These are phyloP conservation scores for Candida dajiaensis DNA, from an alignment of 805 yeast species.

Conservation along the genomic window DNA sequence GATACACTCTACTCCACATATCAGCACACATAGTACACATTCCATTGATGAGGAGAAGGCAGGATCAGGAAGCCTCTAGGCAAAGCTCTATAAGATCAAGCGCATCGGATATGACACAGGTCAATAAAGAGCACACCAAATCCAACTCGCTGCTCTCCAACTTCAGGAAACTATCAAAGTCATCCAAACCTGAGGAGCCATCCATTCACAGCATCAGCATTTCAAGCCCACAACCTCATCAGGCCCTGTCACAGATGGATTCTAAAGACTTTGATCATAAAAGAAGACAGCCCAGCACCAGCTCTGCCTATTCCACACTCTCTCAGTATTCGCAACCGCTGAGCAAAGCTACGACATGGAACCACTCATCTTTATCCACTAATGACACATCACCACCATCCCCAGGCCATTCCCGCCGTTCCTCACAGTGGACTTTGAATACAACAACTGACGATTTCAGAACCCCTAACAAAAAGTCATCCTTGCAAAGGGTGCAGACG, in stretches of 20 bases:
- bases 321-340: conserved; percentile 23
- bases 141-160: conserved; percentile 22
- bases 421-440: conserved; percentile 19
- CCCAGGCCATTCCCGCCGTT: conserved; percentile 23
- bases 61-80: conserved; percentile 6
- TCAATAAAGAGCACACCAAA: conserved; percentile 7
- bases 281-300: conserved; percentile 21
- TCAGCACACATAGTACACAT: neutral
- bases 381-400: conserved; percentile 21
- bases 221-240: conserved; percentile 22
- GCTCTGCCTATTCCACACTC: conserved; percentile 19
- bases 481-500: conserved; percentile 21
- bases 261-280: conserved; percentile 3
- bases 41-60: conserved; percentile 4
- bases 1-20: neutral
- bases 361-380: conserved; percentile 15
- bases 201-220: conserved; percentile 10
- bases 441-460: conserved; percentile 9
- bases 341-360: conserved; percentile 21
- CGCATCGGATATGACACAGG: conserved; percentile 1
- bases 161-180: conserved; percentile 22
- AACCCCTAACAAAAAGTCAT: conserved; percentile 18
- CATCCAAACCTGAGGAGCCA: conserved; percentile 10
- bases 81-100: conserved; percentile 5
- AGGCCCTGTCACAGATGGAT: neutral